Conservation (phyloP, 495 filamentous ascomycete genomes). For the Penicillium longicatenatum region DNA sequence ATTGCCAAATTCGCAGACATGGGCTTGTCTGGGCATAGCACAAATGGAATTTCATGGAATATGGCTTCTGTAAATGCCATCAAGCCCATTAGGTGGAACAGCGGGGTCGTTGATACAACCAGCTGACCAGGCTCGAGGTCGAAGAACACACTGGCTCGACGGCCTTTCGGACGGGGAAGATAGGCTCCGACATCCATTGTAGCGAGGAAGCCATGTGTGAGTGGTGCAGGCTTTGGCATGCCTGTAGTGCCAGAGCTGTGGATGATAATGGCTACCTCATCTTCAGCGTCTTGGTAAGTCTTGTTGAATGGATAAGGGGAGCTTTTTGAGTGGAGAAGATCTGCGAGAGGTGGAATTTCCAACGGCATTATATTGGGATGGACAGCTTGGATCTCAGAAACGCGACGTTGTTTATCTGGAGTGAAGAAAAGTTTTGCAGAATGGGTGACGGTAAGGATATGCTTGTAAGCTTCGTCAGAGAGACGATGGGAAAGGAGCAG, state of each 20-base stretch:
- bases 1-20: constrained; percentile 13
- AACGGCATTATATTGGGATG: too few species aligned
- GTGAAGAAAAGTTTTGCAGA: too few species aligned
- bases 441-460: too few species aligned
- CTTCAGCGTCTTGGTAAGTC: too few species aligned
- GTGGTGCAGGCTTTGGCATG: constrained; percentile 6
- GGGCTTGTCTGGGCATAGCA: constrained; percentile 15
- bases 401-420: too few species aligned
- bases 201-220: constrained; percentile 14
- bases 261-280: neutral
- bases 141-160: neutral
- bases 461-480: too few species aligned
- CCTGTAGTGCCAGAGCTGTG: constrained; percentile 57
- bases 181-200: neutral
- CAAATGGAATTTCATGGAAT: constrained; percentile 18
- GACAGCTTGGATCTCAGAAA: too few species aligned
- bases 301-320: too few species aligned
- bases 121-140: neutral
- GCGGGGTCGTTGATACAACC: constrained; percentile 16
- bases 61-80: constrained; percentile 4
- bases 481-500: too few species aligned
- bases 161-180: neutral
- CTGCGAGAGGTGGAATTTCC: too few species aligned
- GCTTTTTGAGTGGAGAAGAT: too few species aligned
- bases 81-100: constrained; percentile 26